Percentiles rank a stretch among this genome's conserved stretches.
Evolutionary conservation across 306 rosid species (phyloP).

Genomic region (Astragalus membranaceus): DNA sequence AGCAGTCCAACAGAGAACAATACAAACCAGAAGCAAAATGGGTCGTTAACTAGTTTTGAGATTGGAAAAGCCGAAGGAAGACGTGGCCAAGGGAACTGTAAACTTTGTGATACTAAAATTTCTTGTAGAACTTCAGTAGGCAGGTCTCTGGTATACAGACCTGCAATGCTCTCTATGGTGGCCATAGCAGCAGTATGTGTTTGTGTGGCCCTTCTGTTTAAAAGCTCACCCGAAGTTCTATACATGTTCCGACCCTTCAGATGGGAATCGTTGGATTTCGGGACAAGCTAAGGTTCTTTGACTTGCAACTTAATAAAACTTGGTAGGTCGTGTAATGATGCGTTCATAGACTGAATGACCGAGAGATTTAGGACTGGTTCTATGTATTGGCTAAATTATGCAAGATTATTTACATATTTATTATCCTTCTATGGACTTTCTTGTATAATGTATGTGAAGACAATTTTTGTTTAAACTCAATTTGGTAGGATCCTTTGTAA

Average conservation of each 20-base stretch:
- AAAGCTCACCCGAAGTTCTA: constrained; percentile 82
- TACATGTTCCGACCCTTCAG: constrained; percentile 88
- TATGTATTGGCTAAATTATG: constrained; percentile 27
- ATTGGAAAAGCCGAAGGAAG: constrained; percentile 35
- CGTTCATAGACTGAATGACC: constrained; percentile 27
- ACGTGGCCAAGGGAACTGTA: constrained; percentile 40
- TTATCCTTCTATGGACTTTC: constrained; percentile 14
- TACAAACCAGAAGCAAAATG: constrained; percentile 42
- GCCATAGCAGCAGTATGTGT: constrained; percentile 90
- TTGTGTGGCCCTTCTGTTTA: constrained; percentile 88
- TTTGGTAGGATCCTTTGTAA: constrained; percentile 6
- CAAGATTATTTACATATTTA: constrained; percentile 20
- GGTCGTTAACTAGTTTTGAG: constrained; percentile 45
- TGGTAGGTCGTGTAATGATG: constrained; percentile 23
- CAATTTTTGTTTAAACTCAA: background rate
- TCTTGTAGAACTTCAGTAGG: constrained; percentile 40
- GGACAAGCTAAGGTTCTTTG: constrained; percentile 50
- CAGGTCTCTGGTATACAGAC: constrained; percentile 68
- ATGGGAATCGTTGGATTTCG: constrained; percentile 79
- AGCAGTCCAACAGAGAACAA: constrained; percentile 30
- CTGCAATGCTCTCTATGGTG: constrained; percentile 91
- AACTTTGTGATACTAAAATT: constrained; percentile 46
- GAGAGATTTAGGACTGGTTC: constrained; percentile 28
- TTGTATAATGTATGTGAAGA: constrained; percentile 18
- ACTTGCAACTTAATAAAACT: constrained; percentile 26